Percentiles rank a stretch among this genome's conserved stretches.
These are phyloP conservation scores for Lentinus polychrous DNA, from an alignment of 1,284 basidiomycete species.

Conservation along the genomic window DNA sequence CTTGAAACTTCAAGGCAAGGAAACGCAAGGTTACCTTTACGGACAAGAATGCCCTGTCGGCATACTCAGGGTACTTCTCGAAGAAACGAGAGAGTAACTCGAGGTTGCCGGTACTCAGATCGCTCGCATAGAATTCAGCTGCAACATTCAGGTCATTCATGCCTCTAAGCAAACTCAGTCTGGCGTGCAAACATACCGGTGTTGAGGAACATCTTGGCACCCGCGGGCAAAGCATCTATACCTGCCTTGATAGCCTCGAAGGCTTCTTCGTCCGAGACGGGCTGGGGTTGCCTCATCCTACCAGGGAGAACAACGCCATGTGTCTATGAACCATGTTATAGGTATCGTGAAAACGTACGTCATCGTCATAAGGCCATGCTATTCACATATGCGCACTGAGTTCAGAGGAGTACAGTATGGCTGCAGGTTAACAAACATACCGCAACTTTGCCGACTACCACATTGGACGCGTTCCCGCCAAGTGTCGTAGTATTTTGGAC, in stretches of 20 bases:
- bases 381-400: neutral
- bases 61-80: constrained; percentile 46
- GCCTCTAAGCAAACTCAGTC: no score
- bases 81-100: constrained; percentile 38
- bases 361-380: neutral
- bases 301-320: neutral
- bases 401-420: neutral
- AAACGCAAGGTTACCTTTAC: constrained; percentile 26
- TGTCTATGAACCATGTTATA: neutral
- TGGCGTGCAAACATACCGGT: constrained; percentile 28
- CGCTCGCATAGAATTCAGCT: constrained; percentile 38
- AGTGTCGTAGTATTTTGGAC: constrained; percentile 20
- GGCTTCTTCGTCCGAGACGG: constrained; percentile 36
- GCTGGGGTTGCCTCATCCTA: constrained; percentile 11
- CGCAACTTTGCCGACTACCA: constrained; percentile 30
- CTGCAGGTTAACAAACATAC: no score
- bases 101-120: constrained; percentile 30
- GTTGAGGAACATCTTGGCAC: constrained; percentile 42
- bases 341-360: neutral
- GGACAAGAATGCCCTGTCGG: constrained; percentile 41
- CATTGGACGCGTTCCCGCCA: constrained; percentile 28
- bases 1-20: neutral
- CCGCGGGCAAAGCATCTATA: constrained; percentile 23
- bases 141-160: neutral
- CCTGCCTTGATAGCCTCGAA: neutral